These are phyloP conservation scores for Orychophragmus violaceus DNA, from an alignment of 345 rosid genomes.

Conservation along the genomic window DNA sequence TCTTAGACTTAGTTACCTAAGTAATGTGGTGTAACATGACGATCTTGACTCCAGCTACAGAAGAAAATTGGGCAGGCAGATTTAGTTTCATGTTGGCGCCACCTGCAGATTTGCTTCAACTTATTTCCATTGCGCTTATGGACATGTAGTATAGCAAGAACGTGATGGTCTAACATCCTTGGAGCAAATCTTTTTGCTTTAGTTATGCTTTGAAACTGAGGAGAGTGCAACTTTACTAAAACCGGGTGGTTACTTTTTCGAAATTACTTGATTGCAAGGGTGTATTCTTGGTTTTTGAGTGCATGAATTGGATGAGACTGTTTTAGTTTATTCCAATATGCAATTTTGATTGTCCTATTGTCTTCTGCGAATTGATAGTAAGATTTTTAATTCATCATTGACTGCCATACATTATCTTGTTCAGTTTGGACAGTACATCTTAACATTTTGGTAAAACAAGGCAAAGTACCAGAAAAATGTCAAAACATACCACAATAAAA, in stretches of 20 bases:
- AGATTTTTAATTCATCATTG: neutral
- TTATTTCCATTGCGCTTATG: neutral
- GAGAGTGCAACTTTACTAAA: constrained; percentile 85
- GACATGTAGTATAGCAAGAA: neutral
- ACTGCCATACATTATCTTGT: neutral
- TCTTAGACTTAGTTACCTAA: neutral
- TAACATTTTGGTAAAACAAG: constrained; percentile 41
- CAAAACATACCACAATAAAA: constrained; percentile 90
- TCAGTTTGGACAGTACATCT: neutral
- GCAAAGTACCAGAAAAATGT: constrained; percentile 98
- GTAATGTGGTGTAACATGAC: constrained; percentile 40
- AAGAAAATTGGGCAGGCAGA: constrained; percentile 62
- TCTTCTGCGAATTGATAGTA: neutral
- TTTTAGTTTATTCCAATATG: neutral
- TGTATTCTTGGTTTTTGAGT: neutral
- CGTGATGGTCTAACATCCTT: neutral
- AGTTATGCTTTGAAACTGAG: constrained; percentile 90
- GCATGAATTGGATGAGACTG: neutral
- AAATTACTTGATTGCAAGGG: constrained; percentile 42
- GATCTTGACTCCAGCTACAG: constrained; percentile 48
- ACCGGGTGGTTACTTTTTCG: constrained; percentile 95
- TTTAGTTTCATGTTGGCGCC: constrained; percentile 88
- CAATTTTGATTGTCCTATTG: neutral
- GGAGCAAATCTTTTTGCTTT: constrained; percentile 21
- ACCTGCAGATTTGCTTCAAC: constrained; percentile 58